Conservation (phyloP, 225 moss, liverwort and hornwort genomes). For the Marchantia polymorpha region DNA sequence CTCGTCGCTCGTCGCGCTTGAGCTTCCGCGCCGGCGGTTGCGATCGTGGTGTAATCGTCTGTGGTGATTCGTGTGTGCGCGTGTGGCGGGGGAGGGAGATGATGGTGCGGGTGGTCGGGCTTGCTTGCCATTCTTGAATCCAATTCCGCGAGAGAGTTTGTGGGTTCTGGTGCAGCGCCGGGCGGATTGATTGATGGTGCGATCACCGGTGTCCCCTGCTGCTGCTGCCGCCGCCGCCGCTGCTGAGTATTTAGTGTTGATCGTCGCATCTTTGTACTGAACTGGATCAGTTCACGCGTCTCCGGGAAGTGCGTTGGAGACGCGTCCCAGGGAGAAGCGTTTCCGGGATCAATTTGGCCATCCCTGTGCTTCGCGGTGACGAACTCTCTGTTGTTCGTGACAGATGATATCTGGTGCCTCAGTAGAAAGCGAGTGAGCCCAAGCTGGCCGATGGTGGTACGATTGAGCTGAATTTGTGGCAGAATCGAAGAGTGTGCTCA, state of each 20-base stretch:
- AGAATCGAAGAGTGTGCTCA: slow-evolving; percentile 3
- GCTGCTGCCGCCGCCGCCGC: background rate
- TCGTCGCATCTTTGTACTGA: background rate
- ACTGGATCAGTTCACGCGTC: slow-evolving; percentile 3
- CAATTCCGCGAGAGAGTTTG: background rate
- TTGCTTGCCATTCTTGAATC: background rate
- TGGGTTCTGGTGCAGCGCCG: background rate
- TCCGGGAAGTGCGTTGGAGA: background rate
- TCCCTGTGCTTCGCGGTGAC: background rate
- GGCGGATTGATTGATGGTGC: background rate
- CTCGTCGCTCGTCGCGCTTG: background rate
- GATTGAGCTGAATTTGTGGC: slow-evolving; percentile 13
- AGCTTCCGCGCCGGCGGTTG: slow-evolving; percentile 4
- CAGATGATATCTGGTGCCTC: background rate
- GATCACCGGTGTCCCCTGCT: background rate
- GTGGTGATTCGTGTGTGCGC: background rate
- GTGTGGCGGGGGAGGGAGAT: background rate
- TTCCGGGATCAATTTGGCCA: background rate
- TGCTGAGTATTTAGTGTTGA: background rate
- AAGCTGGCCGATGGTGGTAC: slow-evolving; percentile 12
- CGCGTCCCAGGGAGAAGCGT: background rate
- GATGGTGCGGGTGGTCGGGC: background rate
- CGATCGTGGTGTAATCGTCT: background rate
- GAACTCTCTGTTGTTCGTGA: background rate
- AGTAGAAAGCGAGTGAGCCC: slow-evolving; percentile 8